A percentile compares a stretch with the other conserved stretches of the same genome.
phyloP scores from a whole-genome alignment of 108 stramenopile genomes.

The Hondaea fermentalgiana region DNA sequence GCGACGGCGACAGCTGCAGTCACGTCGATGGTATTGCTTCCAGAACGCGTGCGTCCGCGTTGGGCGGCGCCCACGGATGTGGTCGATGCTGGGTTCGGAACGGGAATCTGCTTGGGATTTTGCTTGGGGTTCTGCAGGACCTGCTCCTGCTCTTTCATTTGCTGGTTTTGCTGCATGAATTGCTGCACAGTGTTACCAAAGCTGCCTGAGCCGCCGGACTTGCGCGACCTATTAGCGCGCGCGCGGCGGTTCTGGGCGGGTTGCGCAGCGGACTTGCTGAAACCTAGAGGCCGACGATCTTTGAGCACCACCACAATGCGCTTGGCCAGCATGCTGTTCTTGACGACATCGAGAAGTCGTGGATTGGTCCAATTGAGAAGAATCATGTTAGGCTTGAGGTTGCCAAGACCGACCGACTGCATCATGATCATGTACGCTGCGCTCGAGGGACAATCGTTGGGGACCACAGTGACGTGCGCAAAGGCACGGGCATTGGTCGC shows the following conservation, averaged over 20 bases:
- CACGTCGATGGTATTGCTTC: not conserved
- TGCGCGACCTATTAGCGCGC: not conserved
- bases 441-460: not conserved
- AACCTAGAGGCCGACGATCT: not conserved
- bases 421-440: not conserved
- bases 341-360: not conserved
- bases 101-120: too few species aligned
- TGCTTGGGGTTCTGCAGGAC: too few species aligned
- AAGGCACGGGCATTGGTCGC: not conserved
- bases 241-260: not conserved
- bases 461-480: not conserved
- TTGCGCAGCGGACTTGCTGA: not conserved
- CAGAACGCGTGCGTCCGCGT: not conserved
- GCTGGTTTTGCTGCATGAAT: too few species aligned
- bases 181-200: not conserved
- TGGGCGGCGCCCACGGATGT: not conserved
- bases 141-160: too few species aligned
- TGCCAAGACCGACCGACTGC: conserved; percentile 8
- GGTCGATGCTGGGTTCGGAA: too few species aligned
- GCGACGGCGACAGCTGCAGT: not conserved
- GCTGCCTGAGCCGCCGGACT: not conserved
- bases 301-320: not conserved
- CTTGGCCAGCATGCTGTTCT: not conserved
- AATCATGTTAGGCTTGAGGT: not conserved
- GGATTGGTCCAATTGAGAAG: not conserved